Evolutionary conservation across 192 early-diverging fungal genomes (phyloP), one percentile per base, ranked within the genome.

Genomic region (Entophlyctis luteolus): DNA sequence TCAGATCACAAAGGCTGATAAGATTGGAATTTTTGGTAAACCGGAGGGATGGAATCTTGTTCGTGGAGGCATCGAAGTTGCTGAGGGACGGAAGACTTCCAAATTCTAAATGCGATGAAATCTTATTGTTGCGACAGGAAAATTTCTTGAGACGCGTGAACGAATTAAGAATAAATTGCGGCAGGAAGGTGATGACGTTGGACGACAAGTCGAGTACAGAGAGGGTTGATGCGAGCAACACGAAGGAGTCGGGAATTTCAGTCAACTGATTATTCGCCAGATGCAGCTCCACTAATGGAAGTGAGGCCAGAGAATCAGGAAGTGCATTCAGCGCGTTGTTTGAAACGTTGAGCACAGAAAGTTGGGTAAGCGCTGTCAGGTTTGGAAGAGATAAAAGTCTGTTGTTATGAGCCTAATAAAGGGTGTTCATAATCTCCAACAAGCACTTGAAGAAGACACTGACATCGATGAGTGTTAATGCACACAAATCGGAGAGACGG

Each of bases 391-490:
- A 4, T 3, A 59, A 36, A 42, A 82, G 52, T 0, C 16, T 23
- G 70, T 82, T 82, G 72, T 78, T 78, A 53, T 67, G 75, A 23
- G 55, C 54, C 63, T 67, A 56, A 25, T 35, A 14, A 10, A 34
- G 10, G 50, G 16, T 10, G 6, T 16, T 27, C 59, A 47, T 8
- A 22, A 18, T 12, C 16, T 25, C 18, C 8, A 33, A 71, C 22
- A 71, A 71, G 31, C 20, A 32, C 12, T 18, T 0, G 52, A 49
- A 37, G 5, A 4, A 28, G 16, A 55, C 25, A 18, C 58, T 16
- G 31, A 81, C 66, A 59, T 82, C 80, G 23, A 82, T 39, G 6
- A 75, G 22, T 4, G 63, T 68, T 36, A 82, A 56, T n/a, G 67
- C 77, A 1, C 62, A 35, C 2, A 82, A 48, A 18, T 62, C 59